Evolutionary conservation across 75 land plant species (phyloP).

Genomic region (Picea glauca): DNA sequence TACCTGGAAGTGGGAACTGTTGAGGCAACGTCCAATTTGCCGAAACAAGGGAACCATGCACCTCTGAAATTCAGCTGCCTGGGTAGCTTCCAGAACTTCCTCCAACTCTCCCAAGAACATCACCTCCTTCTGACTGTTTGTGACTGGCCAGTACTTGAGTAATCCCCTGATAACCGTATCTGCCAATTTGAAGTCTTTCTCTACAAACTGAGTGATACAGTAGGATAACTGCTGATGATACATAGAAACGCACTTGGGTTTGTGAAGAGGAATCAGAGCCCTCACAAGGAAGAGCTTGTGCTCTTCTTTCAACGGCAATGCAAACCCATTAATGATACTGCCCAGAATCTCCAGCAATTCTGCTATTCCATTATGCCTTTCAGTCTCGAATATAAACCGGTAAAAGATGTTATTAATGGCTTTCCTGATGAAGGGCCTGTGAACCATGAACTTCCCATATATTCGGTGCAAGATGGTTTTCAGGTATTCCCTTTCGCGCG

Average conservation of each 20-base stretch:
- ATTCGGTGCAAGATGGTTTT: conserved; percentile 62
- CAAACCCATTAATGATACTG: conserved; percentile 64
- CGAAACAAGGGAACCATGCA: conserved; percentile 60
- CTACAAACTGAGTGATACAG: conserved; percentile 61
- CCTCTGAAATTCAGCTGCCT: conserved; percentile 47
- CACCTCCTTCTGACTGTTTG: conserved; percentile 69
- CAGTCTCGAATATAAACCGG: conserved; percentile 54
- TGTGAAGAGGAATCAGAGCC: conserved; percentile 62
- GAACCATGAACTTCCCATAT: conserved; percentile 75
- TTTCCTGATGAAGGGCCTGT: conserved; percentile 61
- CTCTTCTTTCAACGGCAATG: conserved; percentile 64
- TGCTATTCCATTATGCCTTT: conserved; percentile 61
- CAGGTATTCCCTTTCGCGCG: conserved; percentile 57
- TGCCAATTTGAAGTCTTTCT: conserved; percentile 62
- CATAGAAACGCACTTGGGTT: conserved; percentile 44
- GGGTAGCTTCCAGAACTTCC: conserved; percentile 57
- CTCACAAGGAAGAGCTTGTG: conserved; percentile 58
- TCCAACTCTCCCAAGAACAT: conserved; percentile 63
- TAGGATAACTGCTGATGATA: conserved; percentile 59
- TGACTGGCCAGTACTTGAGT: conserved; percentile 66
- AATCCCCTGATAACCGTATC: conserved; percentile 49
- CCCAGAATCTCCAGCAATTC: conserved; percentile 65
- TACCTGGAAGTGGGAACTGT: conserved; percentile 70
- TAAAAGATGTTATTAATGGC: conserved; percentile 57
- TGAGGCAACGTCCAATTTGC: conserved; percentile 50